Evolutionary conservation across 2,329 filamentous ascomycete genomes (phyloP).

Genomic region (Calonectria montana): DNA sequence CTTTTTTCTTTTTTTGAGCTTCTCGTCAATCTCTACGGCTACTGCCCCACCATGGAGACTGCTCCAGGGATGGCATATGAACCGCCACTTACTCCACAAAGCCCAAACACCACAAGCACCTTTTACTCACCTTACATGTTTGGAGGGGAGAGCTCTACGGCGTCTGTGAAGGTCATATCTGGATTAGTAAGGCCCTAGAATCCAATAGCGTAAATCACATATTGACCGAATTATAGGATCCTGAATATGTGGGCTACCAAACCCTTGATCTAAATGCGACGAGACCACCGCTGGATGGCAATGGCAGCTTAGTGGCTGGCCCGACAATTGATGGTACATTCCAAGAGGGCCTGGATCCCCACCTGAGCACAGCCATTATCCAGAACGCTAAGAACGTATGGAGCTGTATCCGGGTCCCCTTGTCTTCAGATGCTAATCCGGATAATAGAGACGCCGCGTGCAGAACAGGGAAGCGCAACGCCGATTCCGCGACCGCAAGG

Average conservation of each 20-base stretch:
- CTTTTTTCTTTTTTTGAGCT: background rate
- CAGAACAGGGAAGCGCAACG: constrained; percentile 23
- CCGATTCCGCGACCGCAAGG: constrained; percentile 21
- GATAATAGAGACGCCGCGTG: constrained; percentile 12
- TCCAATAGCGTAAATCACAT: background rate
- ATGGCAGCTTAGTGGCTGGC: background rate
- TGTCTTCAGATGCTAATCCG: background rate
- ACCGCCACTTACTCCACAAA: background rate
- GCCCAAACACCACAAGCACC: background rate
- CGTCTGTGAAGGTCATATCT: background rate
- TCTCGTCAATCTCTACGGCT: background rate
- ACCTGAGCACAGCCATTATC: background rate
- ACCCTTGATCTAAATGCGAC: background rate
- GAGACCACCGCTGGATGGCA: background rate
- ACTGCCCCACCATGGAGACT: background rate
- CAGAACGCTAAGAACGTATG: constrained; percentile 5
- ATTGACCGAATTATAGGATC: background rate
- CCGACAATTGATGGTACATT: background rate
- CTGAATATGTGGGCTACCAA: background rate
- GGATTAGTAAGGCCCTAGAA: background rate
- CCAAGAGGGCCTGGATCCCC: background rate
- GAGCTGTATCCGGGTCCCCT: background rate
- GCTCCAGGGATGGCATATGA: background rate
- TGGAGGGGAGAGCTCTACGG: background rate
- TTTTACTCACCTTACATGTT: background rate